Evolutionary conservation across 805 yeast species (phyloP).

Genomic region (Lachancea sp.): DNA sequence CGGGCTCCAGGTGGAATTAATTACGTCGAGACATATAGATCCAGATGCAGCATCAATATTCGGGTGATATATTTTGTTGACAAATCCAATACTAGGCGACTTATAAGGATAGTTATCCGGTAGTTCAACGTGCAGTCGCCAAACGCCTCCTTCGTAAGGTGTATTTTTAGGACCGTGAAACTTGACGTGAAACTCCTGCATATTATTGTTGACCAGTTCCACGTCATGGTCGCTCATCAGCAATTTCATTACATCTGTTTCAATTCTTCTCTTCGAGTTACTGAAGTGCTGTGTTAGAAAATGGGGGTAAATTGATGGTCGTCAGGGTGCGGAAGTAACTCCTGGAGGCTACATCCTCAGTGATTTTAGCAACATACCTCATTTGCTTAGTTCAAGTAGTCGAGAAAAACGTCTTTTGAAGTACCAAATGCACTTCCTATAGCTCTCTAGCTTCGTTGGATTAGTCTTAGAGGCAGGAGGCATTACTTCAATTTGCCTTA

Average conservation of each 20-base stretch:
- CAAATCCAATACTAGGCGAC: conserved; percentile 92
- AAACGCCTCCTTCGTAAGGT: conserved; percentile 82
- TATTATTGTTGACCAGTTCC: conserved; percentile 67
- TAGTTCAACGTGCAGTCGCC: conserved; percentile 88
- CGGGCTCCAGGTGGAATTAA: conserved; percentile 97
- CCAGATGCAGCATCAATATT: conserved; percentile 89
- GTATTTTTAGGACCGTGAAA: conserved; percentile 84
- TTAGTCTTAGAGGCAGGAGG: not conserved
- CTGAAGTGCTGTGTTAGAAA: conserved; percentile 9
- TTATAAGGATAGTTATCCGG: conserved; percentile 95
- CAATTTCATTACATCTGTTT: conserved; percentile 92
- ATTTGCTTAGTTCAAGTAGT: not conserved
- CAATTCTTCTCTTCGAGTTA: conserved; percentile 49
- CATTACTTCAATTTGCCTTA: not conserved
- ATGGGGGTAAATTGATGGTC: too few relatives aligned
- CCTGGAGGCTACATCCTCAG: not conserved
- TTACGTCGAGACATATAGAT: conserved; percentile 90
- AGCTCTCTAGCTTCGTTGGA: not conserved
- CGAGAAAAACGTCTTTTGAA: not conserved
- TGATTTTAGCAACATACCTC: conserved; percentile 2
- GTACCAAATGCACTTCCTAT: not conserved
- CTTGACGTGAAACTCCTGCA: conserved; percentile 80
- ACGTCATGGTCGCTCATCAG: conserved; percentile 92
- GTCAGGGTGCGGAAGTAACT: too few relatives aligned
- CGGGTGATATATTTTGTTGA: conserved; percentile 88